phyloP scores from a whole-genome alignment of 1,284 basidiomycete species.

The Cutaneotrichosporon spelunceum region DNA sequence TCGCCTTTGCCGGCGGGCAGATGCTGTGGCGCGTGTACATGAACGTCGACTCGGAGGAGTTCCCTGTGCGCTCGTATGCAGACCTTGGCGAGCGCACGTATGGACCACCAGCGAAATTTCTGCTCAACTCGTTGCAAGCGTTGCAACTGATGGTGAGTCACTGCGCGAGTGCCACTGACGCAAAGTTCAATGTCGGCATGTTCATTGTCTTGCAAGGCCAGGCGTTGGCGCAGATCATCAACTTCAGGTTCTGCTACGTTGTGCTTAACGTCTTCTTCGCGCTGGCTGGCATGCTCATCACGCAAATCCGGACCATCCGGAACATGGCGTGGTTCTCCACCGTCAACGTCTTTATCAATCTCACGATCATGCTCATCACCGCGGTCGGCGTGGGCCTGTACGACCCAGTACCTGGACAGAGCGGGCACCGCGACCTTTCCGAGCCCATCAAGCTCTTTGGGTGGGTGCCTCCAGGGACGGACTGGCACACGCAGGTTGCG shows the following conservation, averaged over 20 bases:
- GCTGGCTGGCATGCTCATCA: constrained; percentile 11
- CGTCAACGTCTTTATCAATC: constrained; percentile 16
- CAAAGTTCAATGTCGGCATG: constrained; percentile 16
- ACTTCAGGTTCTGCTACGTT: constrained; percentile 19
- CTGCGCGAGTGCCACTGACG: background rate
- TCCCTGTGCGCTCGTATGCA: constrained; percentile 21
- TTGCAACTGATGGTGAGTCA: constrained; percentile 12
- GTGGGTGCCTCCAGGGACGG: constrained; percentile 52
- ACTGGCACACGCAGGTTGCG: constrained; percentile 47
- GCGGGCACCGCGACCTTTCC: constrained; percentile 38
- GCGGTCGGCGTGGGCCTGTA: constrained; percentile 15
- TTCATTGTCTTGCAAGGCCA: constrained; percentile 16
- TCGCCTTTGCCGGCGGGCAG: constrained; percentile 23
- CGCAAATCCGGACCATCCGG: constrained; percentile 20
- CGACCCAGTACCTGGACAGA: constrained; percentile 54
- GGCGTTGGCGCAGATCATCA: constrained; percentile 11
- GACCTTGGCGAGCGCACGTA: constrained; percentile 24
- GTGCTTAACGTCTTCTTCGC: constrained; percentile 17
- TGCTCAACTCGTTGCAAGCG: constrained; percentile 18
- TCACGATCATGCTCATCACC: constrained; percentile 16
- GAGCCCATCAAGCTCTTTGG: constrained; percentile 56
- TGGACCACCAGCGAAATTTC: constrained; percentile 11
- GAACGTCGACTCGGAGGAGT: constrained; percentile 22
- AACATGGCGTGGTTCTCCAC: constrained; percentile 17
- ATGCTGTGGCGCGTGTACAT: constrained; percentile 25